phyloP scores from a whole-genome alignment of 306 rosid genomes.

The Comarum palustre region DNA sequence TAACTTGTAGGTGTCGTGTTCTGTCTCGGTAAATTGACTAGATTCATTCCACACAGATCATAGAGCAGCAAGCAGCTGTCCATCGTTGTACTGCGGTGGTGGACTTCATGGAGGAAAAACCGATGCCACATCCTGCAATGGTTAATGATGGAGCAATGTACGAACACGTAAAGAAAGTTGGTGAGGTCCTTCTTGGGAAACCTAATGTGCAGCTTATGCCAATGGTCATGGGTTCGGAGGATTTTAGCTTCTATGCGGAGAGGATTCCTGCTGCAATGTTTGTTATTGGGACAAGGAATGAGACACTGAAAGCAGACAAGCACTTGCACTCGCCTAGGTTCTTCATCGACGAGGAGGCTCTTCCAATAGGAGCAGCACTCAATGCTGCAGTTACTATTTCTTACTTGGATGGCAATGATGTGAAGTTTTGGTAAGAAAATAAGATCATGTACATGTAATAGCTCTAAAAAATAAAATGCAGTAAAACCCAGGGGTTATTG shows the following conservation, averaged over 20 bases:
- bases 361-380: conserved; percentile 53
- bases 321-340: conserved; percentile 46
- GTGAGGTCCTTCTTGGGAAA: conserved; percentile 40
- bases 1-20: neutral
- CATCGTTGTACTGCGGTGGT: conserved; percentile 36
- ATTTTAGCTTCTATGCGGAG: conserved; percentile 48
- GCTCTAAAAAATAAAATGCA: neutral
- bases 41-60: conserved; percentile 23
- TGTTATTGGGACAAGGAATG: conserved; percentile 36
- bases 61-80: conserved; percentile 41
- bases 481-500: neutral
- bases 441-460: neutral
- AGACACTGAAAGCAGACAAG: conserved; percentile 25
- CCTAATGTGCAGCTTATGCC: conserved; percentile 39
- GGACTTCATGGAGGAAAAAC: conserved; percentile 48
- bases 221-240: conserved; percentile 46
- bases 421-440: neutral
- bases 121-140: conserved; percentile 40
- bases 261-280: conserved; percentile 36
- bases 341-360: conserved; percentile 44
- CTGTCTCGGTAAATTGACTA: neutral
- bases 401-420: conserved; percentile 30
- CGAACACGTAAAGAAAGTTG: conserved; percentile 42
- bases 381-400: conserved; percentile 48
- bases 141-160: conserved; percentile 41